Evolutionary conservation across 179 eudicot species (phyloP), one percentile per base, ranked within the genome.

Genomic region (Silene coronaria): DNA sequence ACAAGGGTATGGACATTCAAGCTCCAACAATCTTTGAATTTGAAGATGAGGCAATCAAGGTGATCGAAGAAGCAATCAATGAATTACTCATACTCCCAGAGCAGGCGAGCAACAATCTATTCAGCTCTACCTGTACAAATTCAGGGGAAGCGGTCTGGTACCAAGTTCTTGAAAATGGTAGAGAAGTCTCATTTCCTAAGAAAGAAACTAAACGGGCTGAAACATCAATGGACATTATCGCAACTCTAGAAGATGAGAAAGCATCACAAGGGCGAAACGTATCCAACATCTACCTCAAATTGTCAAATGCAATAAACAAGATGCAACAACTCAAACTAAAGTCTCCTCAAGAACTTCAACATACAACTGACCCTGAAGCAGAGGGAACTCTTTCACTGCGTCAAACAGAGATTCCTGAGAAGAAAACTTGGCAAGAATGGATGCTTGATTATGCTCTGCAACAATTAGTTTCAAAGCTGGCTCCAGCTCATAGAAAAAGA

Each of bases 391-490:
- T 78, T 32, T 79, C 88, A 69, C 81, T 83, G 82, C 82, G 61
- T 42, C 91, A 81, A 78, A 82, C 78, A 75, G 81, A 78, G 76
- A 76, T 73, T 74, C 81, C 77, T 58, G 88, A 90, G 42, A 84
- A 84, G 78, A 87, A 83, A 75, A 86, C 84, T 63, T 90, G 92
- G 65, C 92, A 91, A 80, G 90, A 90, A 76, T 89, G 96, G 92
- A 89, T 90, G 96, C 83, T 90, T 76, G 96, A 94, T 76, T 82
- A 87, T 82, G 94, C 96, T 61, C 87, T 94, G 75, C 97, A 87
- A 78, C 86, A 91, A 77, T 90, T 87, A 48, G 90, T 91, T 23
- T 85, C 85, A 48, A 84, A 84, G 72, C 87, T 93, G 57, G 88
- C 89, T 55, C 97, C 94, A 6, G 86, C 88, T 30, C 85, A 91